Evolutionary conservation across 129 eudicot species (phyloP).

Genomic region (Solidago caesia): DNA sequence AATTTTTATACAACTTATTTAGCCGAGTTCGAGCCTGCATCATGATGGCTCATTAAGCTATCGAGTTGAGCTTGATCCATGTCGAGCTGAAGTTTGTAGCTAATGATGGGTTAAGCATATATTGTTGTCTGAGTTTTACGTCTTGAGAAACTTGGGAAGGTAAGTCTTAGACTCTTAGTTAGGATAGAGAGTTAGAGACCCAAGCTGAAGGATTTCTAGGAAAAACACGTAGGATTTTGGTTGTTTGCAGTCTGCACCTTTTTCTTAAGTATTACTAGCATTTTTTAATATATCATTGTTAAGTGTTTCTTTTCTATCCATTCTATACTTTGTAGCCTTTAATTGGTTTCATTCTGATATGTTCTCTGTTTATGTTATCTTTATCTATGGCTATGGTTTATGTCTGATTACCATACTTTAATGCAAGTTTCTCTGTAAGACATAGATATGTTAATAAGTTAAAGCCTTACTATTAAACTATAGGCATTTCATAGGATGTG

Average conservation of each 20-base stretch:
- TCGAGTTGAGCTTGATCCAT: too few relatives aligned
- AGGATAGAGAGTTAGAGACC: neutral
- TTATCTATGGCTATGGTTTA: neutral
- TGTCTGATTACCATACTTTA: neutral
- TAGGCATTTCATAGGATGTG: neutral
- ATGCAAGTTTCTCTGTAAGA: neutral
- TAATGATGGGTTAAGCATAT: too few relatives aligned
- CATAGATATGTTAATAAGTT: neutral
- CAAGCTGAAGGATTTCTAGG: neutral
- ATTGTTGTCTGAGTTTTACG: too few relatives aligned
- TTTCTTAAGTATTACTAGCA: too few relatives aligned
- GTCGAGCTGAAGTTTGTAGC: too few relatives aligned
- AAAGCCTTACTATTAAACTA: neutral
- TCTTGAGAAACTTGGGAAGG: neutral
- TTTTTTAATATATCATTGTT: neutral
- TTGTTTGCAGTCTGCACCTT: neutral
- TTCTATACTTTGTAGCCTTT: neutral
- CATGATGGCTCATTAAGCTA: too few relatives aligned
- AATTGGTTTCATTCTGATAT: neutral
- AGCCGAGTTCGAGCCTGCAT: too few relatives aligned
- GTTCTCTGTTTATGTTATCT: neutral
- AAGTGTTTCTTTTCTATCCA: neutral
- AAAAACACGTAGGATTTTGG: neutral
- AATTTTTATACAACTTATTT: too few relatives aligned
- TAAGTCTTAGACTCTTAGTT: neutral